Conservation (phyloP, 345 rosid species). For the Anacardium occidentale region DNA sequence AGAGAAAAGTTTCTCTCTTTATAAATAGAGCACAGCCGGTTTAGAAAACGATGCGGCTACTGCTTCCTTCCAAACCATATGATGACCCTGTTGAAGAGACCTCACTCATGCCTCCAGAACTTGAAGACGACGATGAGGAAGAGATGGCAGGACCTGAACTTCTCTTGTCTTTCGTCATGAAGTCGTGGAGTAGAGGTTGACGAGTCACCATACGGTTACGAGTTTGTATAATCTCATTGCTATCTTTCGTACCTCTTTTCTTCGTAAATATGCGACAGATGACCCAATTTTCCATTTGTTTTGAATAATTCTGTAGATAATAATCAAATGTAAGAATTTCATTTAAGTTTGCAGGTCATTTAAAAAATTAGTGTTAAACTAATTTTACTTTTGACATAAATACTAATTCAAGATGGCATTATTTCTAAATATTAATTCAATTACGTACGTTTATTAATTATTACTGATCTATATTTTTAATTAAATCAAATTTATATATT, state of each 20-base stretch:
- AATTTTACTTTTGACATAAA: too few relatives aligned
- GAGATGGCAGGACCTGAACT: constrained; percentile 7
- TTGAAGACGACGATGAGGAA: constrained; percentile 28
- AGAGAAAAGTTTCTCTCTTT: not conserved
- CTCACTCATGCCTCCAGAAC: constrained; percentile 20
- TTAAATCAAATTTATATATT: too few relatives aligned
- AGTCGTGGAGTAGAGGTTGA: constrained; percentile 14
- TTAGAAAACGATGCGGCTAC: constrained; percentile 25
- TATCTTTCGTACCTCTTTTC: constrained; percentile 30
- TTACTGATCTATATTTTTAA: too few relatives aligned
- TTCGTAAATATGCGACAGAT: constrained; percentile 47
- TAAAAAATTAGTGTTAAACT: too few relatives aligned
- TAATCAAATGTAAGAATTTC: too few relatives aligned
- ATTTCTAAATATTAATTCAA: too few relatives aligned
- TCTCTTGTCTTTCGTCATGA: constrained; percentile 16
- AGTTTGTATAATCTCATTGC: not conserved
- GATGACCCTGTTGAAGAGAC: constrained; percentile 40
- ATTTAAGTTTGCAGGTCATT: too few relatives aligned
- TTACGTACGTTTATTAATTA: too few relatives aligned
- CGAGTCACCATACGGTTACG: not conserved
- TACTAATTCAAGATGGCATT: too few relatives aligned
- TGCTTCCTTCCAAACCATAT: constrained; percentile 33
- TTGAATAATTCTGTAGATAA: constrained; percentile 11
- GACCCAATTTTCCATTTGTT: constrained; percentile 45
- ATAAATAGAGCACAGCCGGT: not conserved